Evolutionary conservation across 345 rosid species (phyloP).

Genomic region (Noccaea caerulescens): DNA sequence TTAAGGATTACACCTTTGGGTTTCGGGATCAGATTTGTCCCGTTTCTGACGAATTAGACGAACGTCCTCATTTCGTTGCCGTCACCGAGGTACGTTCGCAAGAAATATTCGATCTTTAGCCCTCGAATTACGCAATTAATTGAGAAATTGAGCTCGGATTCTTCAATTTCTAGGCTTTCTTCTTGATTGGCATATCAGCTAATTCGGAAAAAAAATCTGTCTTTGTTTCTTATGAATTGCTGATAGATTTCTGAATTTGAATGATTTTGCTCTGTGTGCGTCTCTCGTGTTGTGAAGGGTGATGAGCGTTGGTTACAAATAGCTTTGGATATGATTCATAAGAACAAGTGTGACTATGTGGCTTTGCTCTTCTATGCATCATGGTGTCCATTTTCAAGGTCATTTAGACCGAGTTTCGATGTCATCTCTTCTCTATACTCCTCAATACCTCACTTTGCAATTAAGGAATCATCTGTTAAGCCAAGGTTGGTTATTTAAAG

Average conservation of each 20-base stretch:
- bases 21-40: conserved; percentile 54
- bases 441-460: conserved; percentile 71
- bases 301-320: conserved; percentile 77
- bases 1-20: conserved; percentile 56
- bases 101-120: not conserved
- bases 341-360: conserved; percentile 58
- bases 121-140: not conserved
- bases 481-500: conserved; percentile 65
- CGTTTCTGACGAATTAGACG: conserved; percentile 41
- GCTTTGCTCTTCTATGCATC: conserved; percentile 93
- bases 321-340: conserved; percentile 68
- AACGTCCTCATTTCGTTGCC: conserved; percentile 42
- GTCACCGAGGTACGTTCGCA: conserved; percentile 62
- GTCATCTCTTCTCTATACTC: conserved; percentile 69
- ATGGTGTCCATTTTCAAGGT: conserved; percentile 93
- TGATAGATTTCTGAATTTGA: not conserved
- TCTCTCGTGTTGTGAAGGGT: conserved; percentile 55
- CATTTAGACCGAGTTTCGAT: conserved; percentile 72
- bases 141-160: not conserved
- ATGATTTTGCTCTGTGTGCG: not conserved
- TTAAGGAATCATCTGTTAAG: conserved; percentile 80
- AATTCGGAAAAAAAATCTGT: not conserved
- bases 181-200: not conserved
- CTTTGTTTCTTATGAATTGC: not conserved
- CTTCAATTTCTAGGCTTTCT: conserved; percentile 10